Conservation (phyloP, 2,329 filamentous ascomycete species). For the Bertia moriformis region DNA sequence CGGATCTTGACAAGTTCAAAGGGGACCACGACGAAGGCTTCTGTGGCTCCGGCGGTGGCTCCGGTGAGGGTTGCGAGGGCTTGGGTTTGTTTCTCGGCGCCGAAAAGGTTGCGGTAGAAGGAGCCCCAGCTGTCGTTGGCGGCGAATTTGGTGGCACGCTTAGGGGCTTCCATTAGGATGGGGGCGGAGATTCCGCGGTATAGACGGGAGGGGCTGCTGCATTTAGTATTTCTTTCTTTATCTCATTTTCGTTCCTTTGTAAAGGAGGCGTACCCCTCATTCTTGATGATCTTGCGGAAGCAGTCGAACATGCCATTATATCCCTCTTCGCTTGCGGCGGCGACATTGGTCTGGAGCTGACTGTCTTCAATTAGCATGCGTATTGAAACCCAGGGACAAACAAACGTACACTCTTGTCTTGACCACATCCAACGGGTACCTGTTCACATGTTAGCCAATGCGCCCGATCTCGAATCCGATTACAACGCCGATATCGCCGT, state of each 20-base stretch:
- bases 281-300: slow-evolving; percentile 89
- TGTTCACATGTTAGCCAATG: slow-evolving; percentile 21
- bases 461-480: background rate
- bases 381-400: background rate
- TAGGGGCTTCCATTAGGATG: slow-evolving; percentile 94
- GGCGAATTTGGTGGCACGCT: slow-evolving; percentile 95
- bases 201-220: slow-evolving; percentile 61
- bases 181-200: slow-evolving; percentile 93
- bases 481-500: background rate
- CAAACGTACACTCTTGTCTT: slow-evolving; percentile 75
- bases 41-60: slow-evolving; percentile 85
- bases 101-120: slow-evolving; percentile 80
- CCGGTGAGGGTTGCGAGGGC: slow-evolving; percentile 82
- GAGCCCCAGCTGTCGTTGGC: slow-evolving; percentile 98
- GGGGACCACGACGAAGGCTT: slow-evolving; percentile 91
- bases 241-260: background rate
- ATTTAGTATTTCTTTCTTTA: slow-evolving; percentile 12
- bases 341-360: slow-evolving; percentile 53
- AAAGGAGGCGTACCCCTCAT: slow-evolving; percentile 59
- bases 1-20: slow-evolving; percentile 99
- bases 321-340: slow-evolving; percentile 55
- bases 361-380: background rate
- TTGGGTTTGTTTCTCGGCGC: slow-evolving; percentile 77
- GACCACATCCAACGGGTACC: slow-evolving; percentile 97
- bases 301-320: slow-evolving; percentile 98